phyloP scores from a whole-genome alignment of 2,329 filamentous ascomycete genomes.

The Ilyonectria destructans region DNA sequence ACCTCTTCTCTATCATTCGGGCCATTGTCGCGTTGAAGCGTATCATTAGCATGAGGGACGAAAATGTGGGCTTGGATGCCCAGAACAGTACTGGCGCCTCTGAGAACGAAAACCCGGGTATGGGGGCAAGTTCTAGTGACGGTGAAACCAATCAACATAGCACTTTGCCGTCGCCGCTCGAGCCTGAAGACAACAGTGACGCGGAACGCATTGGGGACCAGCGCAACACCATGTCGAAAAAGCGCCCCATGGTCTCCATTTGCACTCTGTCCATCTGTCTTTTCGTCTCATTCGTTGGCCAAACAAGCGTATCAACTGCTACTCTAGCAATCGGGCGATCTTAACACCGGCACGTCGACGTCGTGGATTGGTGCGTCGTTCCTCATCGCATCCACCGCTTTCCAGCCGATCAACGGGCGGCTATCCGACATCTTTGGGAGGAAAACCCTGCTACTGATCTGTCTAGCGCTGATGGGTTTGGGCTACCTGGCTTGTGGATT shows the following conservation, averaged over 20 bases:
- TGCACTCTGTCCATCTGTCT: constrained; percentile 50
- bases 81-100: neutral
- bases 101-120: neutral
- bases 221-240: constrained; percentile 55
- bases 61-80: neutral
- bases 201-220: constrained; percentile 49
- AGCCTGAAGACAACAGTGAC: constrained; percentile 39
- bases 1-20: neutral
- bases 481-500: constrained; percentile 55
- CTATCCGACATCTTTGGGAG: constrained; percentile 57
- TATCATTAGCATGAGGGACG: neutral
- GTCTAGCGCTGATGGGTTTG: constrained; percentile 47
- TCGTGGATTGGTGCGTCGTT: constrained; percentile 58
- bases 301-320: constrained; percentile 48
- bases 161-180: neutral
- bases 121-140: neutral
- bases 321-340: constrained; percentile 57
- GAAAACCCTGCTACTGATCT: constrained; percentile 53
- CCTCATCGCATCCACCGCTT: constrained; percentile 55
- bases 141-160: neutral
- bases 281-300: constrained; percentile 50
- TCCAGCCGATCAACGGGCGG: constrained; percentile 56
- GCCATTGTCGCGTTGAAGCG: too few species aligned
- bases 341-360: constrained; percentile 52
- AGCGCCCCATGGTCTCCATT: constrained; percentile 52